Base-by-base conservation (phyloP, 768 basidiomycete species). In the Collybiopsis luxurians region DNA sequence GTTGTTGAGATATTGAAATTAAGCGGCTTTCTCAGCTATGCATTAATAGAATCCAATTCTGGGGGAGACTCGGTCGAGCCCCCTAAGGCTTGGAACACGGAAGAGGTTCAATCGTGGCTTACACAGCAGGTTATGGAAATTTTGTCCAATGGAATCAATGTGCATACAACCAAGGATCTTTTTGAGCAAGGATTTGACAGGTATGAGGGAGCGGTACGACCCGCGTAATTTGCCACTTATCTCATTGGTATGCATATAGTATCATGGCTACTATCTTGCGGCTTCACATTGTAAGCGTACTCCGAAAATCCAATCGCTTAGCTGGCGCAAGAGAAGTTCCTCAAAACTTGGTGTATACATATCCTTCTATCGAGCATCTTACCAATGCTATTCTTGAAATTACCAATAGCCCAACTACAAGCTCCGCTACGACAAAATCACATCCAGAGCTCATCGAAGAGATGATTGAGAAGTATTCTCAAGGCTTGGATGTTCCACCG, bases 121-220 rank as follows among this genome's bases (percentile, higher is more conserved):
- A 2, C 24, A 17, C 28, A 23, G 13, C 53, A 54, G 5, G 36
- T 45, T 11, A 30, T 23, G n/a, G 40, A 54, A 15, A 54, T 54
- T 44, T 2, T 44, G 11, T 54, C 53, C 1, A 54, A n/a, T n/a
- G 11, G n/a, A 17, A 30, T 31, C 42, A 44, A 7, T 9, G 26
- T 34, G 26, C 5, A 54, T 23, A 23, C 36, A 23, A 28, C 40
- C 7, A 24, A n/a, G 13, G 53, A 54, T 24, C 39, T 54, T 31
- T 54, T 54, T 26, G 53, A 54, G 40, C 40, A 43, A 28, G 53
- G 53, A 21, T 54, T 54, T 27, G 53, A 54, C 28, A 54, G 53
- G 53, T 54, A 54, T 5, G 12, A 11, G 19, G 3, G 2, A 19
- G 11, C 30, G 13, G 3, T 34, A 4, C 10, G 19, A 2, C 1